Conservation (phyloP, 352 stramenopile species). For the Blastocystis sp. region DNA sequence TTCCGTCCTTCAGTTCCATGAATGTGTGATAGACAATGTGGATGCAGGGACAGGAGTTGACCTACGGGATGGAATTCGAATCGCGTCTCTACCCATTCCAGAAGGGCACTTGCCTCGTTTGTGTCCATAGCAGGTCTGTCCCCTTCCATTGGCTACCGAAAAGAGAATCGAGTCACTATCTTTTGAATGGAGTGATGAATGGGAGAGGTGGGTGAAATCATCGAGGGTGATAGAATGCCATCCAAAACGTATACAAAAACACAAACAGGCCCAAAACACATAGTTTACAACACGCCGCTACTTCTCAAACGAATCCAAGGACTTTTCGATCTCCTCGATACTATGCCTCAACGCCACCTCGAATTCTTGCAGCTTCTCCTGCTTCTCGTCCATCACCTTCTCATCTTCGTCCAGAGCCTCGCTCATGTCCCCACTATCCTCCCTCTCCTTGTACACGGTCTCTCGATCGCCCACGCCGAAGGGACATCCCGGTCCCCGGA, state of each 20-base stretch:
- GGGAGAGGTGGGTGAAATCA: too few relatives aligned
- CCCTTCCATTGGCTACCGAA: slow-evolving; percentile 3
- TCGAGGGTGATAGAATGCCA: too few relatives aligned
- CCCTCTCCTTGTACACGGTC: not conserved
- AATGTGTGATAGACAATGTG: not conserved
- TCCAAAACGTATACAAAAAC: not conserved
- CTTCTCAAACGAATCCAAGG: not conserved
- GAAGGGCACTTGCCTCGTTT: not conserved
- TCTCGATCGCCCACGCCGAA: not conserved
- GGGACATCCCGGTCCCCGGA: slow-evolving; percentile 62
- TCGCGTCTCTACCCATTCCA: slow-evolving; percentile 5
- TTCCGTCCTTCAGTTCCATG: slow-evolving; percentile 16
- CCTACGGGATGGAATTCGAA: not conserved
- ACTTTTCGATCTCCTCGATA: slow-evolving; percentile 13
- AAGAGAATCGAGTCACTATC: too few relatives aligned
- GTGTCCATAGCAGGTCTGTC: not conserved
- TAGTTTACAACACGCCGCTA: not conserved
- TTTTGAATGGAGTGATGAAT: too few relatives aligned
- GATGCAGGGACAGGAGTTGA: slow-evolving; percentile 7
- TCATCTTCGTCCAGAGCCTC: not conserved
- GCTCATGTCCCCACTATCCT: not conserved
- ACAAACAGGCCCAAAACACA: not conserved
- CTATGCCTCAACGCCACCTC: not conserved
- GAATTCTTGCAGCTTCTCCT: not conserved
- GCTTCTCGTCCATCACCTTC: not conserved